Percentiles rank a stretch among this genome's conserved stretches.
These are phyloP conservation scores for Zoysia matrella DNA, from an alignment of 202 grass and related monocot genomes.

Conservation along the genomic window DNA sequence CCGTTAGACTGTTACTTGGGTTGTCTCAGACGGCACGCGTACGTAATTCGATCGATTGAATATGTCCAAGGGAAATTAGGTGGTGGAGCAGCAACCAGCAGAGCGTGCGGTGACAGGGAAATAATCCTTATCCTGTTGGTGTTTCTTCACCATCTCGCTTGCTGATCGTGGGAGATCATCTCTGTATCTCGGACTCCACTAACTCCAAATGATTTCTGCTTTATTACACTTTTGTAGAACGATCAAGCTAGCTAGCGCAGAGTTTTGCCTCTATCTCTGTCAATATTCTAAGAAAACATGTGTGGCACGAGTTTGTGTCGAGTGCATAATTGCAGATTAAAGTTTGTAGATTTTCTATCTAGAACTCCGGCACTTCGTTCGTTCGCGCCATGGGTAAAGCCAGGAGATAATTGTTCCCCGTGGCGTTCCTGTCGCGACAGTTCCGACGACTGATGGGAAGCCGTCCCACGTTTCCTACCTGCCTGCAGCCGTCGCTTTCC, in stretches of 20 bases:
- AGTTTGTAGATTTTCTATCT: neutral
- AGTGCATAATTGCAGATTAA: neutral
- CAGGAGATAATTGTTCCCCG: conserved; percentile 1
- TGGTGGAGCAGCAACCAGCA: neutral
- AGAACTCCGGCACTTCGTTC: conserved; percentile 2
- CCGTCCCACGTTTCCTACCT: conserved; percentile 43
- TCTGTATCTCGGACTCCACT: neutral
- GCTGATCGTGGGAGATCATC: neutral
- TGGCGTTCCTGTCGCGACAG: conserved; percentile 17
- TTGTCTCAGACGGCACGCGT: conserved; percentile 15
- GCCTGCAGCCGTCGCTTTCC: conserved; percentile 21
- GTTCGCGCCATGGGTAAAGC: neutral
- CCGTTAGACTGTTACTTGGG: neutral
- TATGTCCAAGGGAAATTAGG: neutral
- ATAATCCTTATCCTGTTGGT: neutral
- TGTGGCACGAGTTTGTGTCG: neutral
- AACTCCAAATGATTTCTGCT: neutral
- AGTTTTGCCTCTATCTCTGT: neutral
- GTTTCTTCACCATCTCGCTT: neutral
- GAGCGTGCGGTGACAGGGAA: neutral
- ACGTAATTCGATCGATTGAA: neutral
- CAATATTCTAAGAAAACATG: neutral
- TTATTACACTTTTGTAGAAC: neutral
- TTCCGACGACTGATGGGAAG: conserved; percentile 27
- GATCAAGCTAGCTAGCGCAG: neutral